Percentiles rank a stretch among this genome's conserved stretches.
These are phyloP conservation scores for Lactarius sp. DNA, from an alignment of 768 basidiomycete species.

Conservation along the genomic window DNA sequence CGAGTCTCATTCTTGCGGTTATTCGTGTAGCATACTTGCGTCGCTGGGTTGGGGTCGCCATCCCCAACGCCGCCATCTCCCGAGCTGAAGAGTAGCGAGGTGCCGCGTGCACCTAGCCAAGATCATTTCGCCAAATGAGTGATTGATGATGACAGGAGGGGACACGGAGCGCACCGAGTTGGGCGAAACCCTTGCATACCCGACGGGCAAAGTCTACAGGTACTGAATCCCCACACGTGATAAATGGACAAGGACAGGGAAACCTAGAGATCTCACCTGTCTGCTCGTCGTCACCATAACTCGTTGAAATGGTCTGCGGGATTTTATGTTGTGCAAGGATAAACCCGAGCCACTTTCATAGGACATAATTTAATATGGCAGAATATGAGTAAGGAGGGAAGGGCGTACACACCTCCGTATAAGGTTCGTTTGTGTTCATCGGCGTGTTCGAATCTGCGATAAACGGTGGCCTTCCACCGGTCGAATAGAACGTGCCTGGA, in stretches of 20 bases:
- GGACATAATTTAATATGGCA: constrained; percentile 4
- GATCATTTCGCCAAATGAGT: background rate
- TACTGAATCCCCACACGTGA: constrained; percentile 35
- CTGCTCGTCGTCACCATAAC: constrained; percentile 70
- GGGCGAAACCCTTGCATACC: constrained; percentile 55
- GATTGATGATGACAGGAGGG: background rate
- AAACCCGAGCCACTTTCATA: constrained; percentile 56
- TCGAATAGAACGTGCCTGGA: constrained; percentile 55
- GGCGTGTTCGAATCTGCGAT: too few species aligned
- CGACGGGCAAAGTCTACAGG: constrained; percentile 54
- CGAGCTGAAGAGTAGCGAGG: constrained; percentile 62
- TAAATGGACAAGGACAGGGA: constrained; percentile 32
- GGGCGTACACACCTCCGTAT: constrained; percentile 35
- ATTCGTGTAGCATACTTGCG: constrained; percentile 53
- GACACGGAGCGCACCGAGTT: constrained; percentile 42
- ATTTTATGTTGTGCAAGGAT: constrained; percentile 41
- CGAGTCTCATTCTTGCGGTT: constrained; percentile 49
- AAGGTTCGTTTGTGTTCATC: constrained; percentile 46
- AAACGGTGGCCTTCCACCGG: constrained; percentile 48
- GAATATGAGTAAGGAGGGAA: background rate
- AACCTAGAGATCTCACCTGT: constrained; percentile 47
- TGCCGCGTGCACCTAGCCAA: constrained; percentile 52
- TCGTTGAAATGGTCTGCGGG: constrained; percentile 63
- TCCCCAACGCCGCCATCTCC: constrained; percentile 73
- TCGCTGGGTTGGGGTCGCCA: constrained; percentile 48